Conservation (phyloP, 495 filamentous ascomycete genomes). For the Tricharina praecox region DNA sequence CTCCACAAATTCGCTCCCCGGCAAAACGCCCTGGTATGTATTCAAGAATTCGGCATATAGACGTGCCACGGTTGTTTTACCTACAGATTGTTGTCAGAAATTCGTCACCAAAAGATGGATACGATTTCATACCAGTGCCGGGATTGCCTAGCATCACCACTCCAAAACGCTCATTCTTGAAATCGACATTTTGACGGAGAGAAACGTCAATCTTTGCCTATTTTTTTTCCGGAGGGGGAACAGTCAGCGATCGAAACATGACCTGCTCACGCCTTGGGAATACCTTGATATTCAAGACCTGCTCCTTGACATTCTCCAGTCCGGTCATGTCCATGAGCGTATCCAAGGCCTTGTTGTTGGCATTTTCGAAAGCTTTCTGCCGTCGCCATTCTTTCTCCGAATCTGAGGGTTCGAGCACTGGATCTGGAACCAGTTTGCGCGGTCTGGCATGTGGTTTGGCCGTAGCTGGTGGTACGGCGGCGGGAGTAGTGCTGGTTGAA, state of each 20-base stretch:
- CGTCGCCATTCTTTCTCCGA: conserved; percentile 41
- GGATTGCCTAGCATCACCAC: conserved; percentile 58
- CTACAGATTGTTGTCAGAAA: too few species aligned
- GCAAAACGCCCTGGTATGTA: conserved; percentile 38
- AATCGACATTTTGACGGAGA: conserved; percentile 38
- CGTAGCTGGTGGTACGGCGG: neutral
- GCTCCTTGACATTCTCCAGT: conserved; percentile 49
- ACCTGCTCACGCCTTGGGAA: too few species aligned
- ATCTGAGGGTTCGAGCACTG: conserved; percentile 12
- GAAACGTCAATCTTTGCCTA: conserved; percentile 46
- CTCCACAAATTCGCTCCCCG: conserved; percentile 40
- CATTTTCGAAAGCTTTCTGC: conserved; percentile 38
- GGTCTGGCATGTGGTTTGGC: neutral
- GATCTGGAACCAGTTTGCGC: neutral
- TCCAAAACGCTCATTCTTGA: conserved; percentile 45
- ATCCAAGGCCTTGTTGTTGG: conserved; percentile 41
- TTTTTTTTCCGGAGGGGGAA: too few species aligned
- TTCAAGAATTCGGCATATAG: conserved; percentile 54
- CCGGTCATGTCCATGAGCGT: conserved; percentile 55
- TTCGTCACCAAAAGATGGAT: neutral
- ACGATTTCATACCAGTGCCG: conserved; percentile 35
- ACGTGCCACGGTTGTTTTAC: conserved; percentile 66
- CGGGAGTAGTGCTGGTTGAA: neutral
- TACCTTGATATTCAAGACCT: conserved; percentile 51
- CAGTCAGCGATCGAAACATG: too few species aligned